Conservation (phyloP, 2,329 filamentous ascomycete species). For the Curvularia verruculosa region DNA sequence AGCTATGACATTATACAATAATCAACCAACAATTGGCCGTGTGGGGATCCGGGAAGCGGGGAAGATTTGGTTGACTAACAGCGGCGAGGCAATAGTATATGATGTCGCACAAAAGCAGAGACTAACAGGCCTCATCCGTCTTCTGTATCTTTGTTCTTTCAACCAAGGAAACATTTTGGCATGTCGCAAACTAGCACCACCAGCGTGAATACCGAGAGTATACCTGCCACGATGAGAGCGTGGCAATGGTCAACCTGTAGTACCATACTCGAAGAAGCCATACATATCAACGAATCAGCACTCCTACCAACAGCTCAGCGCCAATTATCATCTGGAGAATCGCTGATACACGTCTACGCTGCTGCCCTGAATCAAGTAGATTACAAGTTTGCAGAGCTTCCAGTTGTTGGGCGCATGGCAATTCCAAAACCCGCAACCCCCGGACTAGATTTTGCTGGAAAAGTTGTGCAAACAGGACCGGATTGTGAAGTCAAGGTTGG, state of each 20-base stretch:
- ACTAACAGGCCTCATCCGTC: background rate
- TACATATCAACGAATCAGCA: conserved; percentile 17
- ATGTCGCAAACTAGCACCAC: conserved; percentile 11
- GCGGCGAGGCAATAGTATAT: conserved; percentile 4
- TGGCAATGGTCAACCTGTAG: conserved; percentile 29
- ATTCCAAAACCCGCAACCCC: conserved; percentile 32
- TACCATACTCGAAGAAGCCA: conserved; percentile 20
- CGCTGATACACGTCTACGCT: conserved; percentile 22
- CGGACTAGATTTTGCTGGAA: conserved; percentile 29
- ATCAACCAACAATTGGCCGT: conserved; percentile 6
- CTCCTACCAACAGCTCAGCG: conserved; percentile 8
- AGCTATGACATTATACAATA: background rate
- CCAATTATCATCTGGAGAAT: conserved; percentile 17
- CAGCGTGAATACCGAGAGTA: background rate
- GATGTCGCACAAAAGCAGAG: background rate
- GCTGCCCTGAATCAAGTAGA: conserved; percentile 35
- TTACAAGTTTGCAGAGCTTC: conserved; percentile 30
- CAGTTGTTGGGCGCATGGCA: conserved; percentile 23
- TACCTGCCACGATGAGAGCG: conserved; percentile 30
- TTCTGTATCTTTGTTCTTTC: background rate
- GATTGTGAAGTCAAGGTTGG: conserved; percentile 17
- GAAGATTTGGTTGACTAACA: conserved; percentile 8
- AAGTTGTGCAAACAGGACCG: conserved; percentile 14
- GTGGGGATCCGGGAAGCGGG: conserved; percentile 14
- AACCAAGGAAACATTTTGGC: background rate